Conservation (phyloP, 805 yeast genomes). For the Lipomyces spencermartinsiae region DNA sequence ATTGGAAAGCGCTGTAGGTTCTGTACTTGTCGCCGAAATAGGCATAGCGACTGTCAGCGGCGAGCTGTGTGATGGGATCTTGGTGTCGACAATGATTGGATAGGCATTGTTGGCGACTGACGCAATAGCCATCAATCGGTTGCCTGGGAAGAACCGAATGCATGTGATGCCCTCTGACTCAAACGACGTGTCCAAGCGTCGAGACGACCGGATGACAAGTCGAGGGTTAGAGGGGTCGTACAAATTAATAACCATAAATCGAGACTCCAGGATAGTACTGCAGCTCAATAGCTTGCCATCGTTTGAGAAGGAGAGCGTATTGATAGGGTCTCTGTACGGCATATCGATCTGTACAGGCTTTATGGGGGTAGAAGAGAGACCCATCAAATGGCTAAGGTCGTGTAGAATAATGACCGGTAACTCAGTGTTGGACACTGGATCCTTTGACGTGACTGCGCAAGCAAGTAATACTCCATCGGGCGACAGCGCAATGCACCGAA, state of each 20-base stretch:
- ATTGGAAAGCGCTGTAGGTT: slow-evolving; percentile 12
- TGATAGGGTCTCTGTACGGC: slow-evolving; percentile 87
- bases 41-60: neutral
- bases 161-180: slow-evolving; percentile 92
- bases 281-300: slow-evolving; percentile 75
- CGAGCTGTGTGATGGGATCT: slow-evolving; percentile 46
- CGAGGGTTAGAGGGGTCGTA: slow-evolving; percentile 68
- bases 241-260: slow-evolving; percentile 77
- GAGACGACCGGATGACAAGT: slow-evolving; percentile 68
- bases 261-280: slow-evolving; percentile 75
- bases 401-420: slow-evolving; percentile 78
- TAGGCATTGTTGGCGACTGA: slow-evolving; percentile 68
- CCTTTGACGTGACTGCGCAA: slow-evolving; percentile 82
- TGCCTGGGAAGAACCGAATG: slow-evolving; percentile 72
- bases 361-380: slow-evolving; percentile 43
- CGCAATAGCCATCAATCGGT: slow-evolving; percentile 57
- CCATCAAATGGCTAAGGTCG: slow-evolving; percentile 27
- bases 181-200: slow-evolving; percentile 66
- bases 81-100: slow-evolving; percentile 71
- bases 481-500: slow-evolving; percentile 77
- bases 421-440: slow-evolving; percentile 68
- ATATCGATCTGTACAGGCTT: slow-evolving; percentile 75
- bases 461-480: slow-evolving; percentile 70
- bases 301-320: slow-evolving; percentile 71
- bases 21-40: neutral